A percentile compares a stretch with the other conserved stretches of the same genome.
Conservation (phyloP, 306 rosid species). For the Cotoneaster glaucophyllus region DNA sequence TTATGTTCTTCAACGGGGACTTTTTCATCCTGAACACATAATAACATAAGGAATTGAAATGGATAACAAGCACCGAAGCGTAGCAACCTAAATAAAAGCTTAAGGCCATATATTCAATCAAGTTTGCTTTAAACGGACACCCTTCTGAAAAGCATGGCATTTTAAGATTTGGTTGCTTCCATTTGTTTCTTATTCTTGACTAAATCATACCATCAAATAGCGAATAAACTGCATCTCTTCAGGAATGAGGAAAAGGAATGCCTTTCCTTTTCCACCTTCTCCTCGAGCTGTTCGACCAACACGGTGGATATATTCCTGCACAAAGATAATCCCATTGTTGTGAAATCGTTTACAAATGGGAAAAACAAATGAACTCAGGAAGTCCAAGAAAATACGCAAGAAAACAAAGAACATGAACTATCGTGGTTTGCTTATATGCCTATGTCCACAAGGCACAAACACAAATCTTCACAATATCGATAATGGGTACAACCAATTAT, state of each 20-base stretch:
- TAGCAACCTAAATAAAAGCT: neutral
- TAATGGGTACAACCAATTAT: too few relatives aligned
- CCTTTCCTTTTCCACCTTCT: constrained; percentile 85
- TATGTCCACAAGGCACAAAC: too few relatives aligned
- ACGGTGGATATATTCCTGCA: constrained; percentile 90
- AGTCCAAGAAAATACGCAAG: too few relatives aligned
- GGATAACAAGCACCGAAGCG: too few relatives aligned
- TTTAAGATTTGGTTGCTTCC: too few relatives aligned
- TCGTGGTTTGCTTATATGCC: too few relatives aligned
- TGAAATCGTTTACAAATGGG: too few relatives aligned
- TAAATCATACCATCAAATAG: constrained; percentile 59
- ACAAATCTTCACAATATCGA: too few relatives aligned
- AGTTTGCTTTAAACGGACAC: neutral
- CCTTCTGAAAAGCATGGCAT: neutral
- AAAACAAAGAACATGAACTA: too few relatives aligned
- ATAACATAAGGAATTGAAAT: neutral
- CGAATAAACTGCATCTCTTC: constrained; percentile 75
- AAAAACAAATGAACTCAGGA: too few relatives aligned
- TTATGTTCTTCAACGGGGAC: constrained; percentile 75
- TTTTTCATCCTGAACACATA: constrained; percentile 62
- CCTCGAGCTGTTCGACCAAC: constrained; percentile 99
- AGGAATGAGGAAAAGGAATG: constrained; percentile 73
- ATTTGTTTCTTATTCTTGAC: too few relatives aligned
- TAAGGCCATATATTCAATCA: neutral
- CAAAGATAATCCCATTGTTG: constrained; percentile 12